Conservation (phyloP, 306 rosid species). For the Gillenia trifoliata region DNA sequence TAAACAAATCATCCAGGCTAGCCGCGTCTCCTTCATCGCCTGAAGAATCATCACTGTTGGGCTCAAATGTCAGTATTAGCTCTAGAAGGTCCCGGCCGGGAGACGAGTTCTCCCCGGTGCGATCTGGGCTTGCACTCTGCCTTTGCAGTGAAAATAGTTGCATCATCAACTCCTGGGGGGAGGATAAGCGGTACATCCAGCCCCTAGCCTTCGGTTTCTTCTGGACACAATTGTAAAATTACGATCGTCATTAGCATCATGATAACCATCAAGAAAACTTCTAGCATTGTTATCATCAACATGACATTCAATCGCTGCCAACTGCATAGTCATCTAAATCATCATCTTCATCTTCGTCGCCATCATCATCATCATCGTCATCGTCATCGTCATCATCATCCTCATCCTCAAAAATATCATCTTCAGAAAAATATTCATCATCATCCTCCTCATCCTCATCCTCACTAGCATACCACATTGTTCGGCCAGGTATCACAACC, state of each 20-base stretch:
- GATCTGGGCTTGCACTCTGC: conserved; percentile 38
- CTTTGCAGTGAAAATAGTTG: conserved; percentile 67
- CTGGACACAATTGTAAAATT: conserved; percentile 41
- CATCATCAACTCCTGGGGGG: conserved; percentile 61
- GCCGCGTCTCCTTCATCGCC: conserved; percentile 40
- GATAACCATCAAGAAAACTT: conserved; percentile 28
- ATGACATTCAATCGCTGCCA: conserved; percentile 13
- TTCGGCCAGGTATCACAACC: conserved; percentile 41
- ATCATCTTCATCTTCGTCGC: background rate
- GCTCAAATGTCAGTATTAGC: conserved; percentile 48
- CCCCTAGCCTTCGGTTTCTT: conserved; percentile 78
- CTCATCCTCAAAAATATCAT: background rate
- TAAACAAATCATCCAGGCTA: conserved; percentile 50
- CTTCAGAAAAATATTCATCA: conserved; percentile 12
- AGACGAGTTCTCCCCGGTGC: conserved; percentile 34
- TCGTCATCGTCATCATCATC: background rate
- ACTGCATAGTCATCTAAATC: background rate
- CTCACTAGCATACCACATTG: conserved; percentile 38
- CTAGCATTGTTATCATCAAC: conserved; percentile 33
- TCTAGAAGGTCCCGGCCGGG: conserved; percentile 45
- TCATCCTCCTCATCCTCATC: background rate
- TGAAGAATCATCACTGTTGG: conserved; percentile 44
- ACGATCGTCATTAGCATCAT: conserved; percentile 33
- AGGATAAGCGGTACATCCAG: conserved; percentile 67
- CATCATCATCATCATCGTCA: background rate